phyloP scores from a whole-genome alignment of 257 asterid genomes.

The Solanum tarijense region DNA sequence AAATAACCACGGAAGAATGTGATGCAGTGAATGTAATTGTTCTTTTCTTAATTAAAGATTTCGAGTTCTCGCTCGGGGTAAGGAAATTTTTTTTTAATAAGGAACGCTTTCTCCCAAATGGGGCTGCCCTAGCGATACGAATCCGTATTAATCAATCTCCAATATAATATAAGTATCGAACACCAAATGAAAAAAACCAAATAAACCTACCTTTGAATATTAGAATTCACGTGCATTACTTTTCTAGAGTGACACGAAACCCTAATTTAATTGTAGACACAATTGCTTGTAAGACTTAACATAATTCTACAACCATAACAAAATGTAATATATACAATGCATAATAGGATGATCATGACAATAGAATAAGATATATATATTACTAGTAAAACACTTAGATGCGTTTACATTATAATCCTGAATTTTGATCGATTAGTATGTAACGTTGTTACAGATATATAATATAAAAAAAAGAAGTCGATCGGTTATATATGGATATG shows the following conservation, averaged over 20 bases:
- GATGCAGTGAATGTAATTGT: not conserved
- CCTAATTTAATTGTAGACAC: not conserved
- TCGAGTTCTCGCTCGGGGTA: rapidly evolving
- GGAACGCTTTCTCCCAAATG: too few species aligned
- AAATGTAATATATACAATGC: not conserved
- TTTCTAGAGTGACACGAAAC: not conserved
- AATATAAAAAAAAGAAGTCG: not conserved
- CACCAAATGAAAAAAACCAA: too few species aligned
- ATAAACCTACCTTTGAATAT: not conserved
- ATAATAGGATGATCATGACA: not conserved
- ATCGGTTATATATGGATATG: not conserved
- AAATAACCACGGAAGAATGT: not conserved
- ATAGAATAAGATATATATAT: not conserved
- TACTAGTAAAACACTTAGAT: not conserved
- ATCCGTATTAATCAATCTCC: too few species aligned
- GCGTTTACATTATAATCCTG: not conserved
- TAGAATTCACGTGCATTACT: not conserved
- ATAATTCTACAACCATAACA: not conserved
- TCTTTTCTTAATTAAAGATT: too few species aligned
- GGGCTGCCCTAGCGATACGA: not conserved
- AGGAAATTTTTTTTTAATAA: too few species aligned
- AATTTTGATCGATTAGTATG: not conserved
- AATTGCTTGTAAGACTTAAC: not conserved
- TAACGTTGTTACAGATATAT: not conserved
- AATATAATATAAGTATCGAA: too few species aligned